These are phyloP conservation scores for Lichtheimia ramosa DNA, from an alignment of 371 early-diverging fungal species.

Conservation along the genomic window DNA sequence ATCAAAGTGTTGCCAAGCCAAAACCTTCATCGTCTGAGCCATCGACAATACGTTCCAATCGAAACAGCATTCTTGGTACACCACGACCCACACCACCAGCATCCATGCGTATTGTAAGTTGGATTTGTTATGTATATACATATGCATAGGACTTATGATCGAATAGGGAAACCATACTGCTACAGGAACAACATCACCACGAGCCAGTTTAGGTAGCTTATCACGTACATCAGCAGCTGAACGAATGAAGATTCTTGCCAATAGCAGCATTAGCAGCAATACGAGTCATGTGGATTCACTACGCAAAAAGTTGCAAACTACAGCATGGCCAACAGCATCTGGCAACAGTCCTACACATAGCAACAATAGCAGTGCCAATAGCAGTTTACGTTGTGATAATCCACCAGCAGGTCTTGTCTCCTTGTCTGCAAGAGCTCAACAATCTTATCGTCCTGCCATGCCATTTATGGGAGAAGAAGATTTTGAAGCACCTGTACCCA, in stretches of 20 bases:
- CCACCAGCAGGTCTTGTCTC: slow-evolving; percentile 1
- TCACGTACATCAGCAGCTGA: slow-evolving; percentile 6
- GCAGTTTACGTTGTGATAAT: background rate
- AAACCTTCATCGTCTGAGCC: background rate
- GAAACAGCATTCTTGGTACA: background rate
- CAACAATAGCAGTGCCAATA: slow-evolving; percentile 1
- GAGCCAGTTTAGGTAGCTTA: slow-evolving; percentile 6
- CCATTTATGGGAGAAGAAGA: slow-evolving; percentile 18
- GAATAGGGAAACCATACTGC: too few species aligned
- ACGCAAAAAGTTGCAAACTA: slow-evolving; percentile 33
- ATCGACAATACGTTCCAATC: too few species aligned
- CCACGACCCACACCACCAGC: slow-evolving; percentile 2
- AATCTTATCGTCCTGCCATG: slow-evolving; percentile 25
- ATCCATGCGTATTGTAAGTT: slow-evolving; percentile 3
- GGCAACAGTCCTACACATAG: slow-evolving; percentile 25
- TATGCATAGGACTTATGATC: too few species aligned
- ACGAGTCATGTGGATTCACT: slow-evolving; percentile 33
- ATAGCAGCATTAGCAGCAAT: slow-evolving; percentile 6
- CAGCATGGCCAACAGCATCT: slow-evolving; percentile 7
- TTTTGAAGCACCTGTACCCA: slow-evolving; percentile 18
- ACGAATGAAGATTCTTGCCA: slow-evolving; percentile 1
- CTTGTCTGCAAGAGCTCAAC: background rate
- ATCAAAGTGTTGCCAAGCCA: too few species aligned
- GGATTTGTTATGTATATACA: background rate
- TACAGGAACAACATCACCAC: background rate